phyloP scores from a whole-genome alignment of 257 asterid species.

The Lithospermum erythrorhizon region DNA sequence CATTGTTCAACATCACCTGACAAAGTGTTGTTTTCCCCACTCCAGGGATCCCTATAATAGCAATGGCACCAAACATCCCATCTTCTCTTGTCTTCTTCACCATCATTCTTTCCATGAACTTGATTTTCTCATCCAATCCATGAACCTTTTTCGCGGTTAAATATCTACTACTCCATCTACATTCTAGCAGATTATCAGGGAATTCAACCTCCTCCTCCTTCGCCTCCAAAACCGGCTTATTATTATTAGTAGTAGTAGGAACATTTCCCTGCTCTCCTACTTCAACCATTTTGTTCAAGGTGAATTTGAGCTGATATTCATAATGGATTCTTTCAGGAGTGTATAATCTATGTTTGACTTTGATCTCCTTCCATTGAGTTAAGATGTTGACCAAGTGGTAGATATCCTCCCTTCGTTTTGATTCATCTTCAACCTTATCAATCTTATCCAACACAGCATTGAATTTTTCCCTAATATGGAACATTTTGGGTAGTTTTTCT shows the following conservation, averaged over 20 bases:
- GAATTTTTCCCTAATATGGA: not conserved
- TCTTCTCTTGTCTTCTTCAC: slow-evolving; percentile 11
- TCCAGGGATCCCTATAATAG: slow-evolving; percentile 36
- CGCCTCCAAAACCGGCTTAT: not conserved
- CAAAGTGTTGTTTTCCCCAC: slow-evolving; percentile 40
- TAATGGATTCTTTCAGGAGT: slow-evolving; percentile 2
- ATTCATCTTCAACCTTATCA: not conserved
- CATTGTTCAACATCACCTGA: slow-evolving; percentile 20
- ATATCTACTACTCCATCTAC: slow-evolving; percentile 27
- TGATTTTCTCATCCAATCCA: slow-evolving; percentile 24
- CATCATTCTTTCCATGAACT: slow-evolving; percentile 31
- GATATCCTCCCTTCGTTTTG: slow-evolving; percentile 19
- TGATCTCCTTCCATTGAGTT: slow-evolving; percentile 22
- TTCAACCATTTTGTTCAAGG: not conserved
- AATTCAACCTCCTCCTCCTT: not conserved
- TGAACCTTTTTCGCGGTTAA: slow-evolving; percentile 8
- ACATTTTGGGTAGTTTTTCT: not conserved
- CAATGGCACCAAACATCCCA: slow-evolving; percentile 16
- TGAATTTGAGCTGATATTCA: slow-evolving; percentile 3
- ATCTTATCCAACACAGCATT: not conserved
- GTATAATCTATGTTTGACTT: slow-evolving; percentile 1
- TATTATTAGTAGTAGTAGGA: not conserved
- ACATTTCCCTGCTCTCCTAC: not conserved
- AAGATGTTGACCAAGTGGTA: slow-evolving; percentile 26
- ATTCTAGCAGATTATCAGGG: slow-evolving; percentile 6